Evolutionary conservation across 805 yeast species (phyloP), one percentile per base, ranked within the genome.

Genomic region (Candida vaughaniae): DNA sequence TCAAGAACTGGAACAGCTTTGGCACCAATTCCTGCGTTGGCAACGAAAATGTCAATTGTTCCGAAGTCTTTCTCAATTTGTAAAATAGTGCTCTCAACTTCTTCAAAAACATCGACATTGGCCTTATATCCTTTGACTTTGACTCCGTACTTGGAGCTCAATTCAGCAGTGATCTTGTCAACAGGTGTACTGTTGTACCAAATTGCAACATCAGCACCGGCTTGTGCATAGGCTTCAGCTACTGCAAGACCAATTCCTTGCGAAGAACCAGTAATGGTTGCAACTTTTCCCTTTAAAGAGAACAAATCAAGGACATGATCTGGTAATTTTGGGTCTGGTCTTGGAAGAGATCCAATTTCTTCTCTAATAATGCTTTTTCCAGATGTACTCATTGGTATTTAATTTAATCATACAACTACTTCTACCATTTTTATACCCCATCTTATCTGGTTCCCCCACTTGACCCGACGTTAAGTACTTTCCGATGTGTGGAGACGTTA

Each of bases 201-300:
- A 91, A 93, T 33, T 95, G 48, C 55, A 31, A 43, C 39, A 47
- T 52, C 95, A 3, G 90, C 90, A 62, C 85, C 90, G 31, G 88
- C 83, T 51, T 69, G 84, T 2, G 88, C 89, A 18, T 29, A 34
- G 5, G 33, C 41, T 32, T 31, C 30, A 29, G 93, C 93, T 25
- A 84, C 82, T 6, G 84, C 85, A 48, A 58, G 74, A 10, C 95
- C 95, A 46, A 86, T 85, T 25, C 95, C 95, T 31, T 82, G 70
- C 6, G 89, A 80, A 9, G 86, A 84, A 28, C 95, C 95, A 10
- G 93, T 83, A 42, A 86, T 74, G 5, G 83, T 77, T 19, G 91
- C 90, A 8, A 80, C 81, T 60, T 84, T 85, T 16, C 93, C 93
- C 16, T 39, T 42, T 30, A 45, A 35, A 10, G 48, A 45, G 15